Base-by-base conservation (phyloP, 768 basidiomycete genomes). In the Termitomyces sp. region DNA sequence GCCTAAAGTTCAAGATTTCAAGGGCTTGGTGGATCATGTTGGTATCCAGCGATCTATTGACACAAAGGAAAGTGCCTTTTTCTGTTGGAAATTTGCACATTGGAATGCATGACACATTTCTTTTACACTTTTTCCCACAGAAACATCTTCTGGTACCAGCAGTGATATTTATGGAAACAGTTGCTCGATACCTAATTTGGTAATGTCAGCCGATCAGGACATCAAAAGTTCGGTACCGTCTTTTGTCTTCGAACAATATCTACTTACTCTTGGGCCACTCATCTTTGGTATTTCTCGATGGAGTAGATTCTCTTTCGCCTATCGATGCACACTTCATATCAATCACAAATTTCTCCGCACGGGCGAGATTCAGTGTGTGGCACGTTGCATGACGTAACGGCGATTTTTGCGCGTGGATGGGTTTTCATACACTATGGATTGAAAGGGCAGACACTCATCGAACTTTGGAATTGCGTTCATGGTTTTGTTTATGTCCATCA, bases 381-480 rank as follows among this genome's bases (percentile, higher is more conserved):
- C 5, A 20, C 0, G 18, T 41, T 20, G n/a, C n/a, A n/a, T 7
- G 41, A 41, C 41, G 20, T 41, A 41, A 10, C n/a, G n/a, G 20
- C 7, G 41, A 41, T 20, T 22, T 18, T 12, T 43, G 42, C n/a
- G n/a, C n/a, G 13, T 22, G 12, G 20, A 22, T 22, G 42, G 4
- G n/a, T 20, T 10, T 43, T 12, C 20, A 43, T 18, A 36, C 16
- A 39, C 18, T 41, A 41, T 20, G 39, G 10, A 20, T 41, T n/a
- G 7, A 41, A 41, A 10, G 6, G 39, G 39, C n/a, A 41, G n/a
- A 8, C n/a, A n/a, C 18, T 41, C 3, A 18, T 41, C 9, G 9
- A n/a, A n/a, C 9, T n/a, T n/a, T 1, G 0, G 1, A 8, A 2
- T n/a, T 18, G 26, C 13, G 46, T 2, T n/a, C n/a, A n/a, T n/a